Conservation (phyloP, 208 protist genomes). For the Leishmania mexicana region DNA sequence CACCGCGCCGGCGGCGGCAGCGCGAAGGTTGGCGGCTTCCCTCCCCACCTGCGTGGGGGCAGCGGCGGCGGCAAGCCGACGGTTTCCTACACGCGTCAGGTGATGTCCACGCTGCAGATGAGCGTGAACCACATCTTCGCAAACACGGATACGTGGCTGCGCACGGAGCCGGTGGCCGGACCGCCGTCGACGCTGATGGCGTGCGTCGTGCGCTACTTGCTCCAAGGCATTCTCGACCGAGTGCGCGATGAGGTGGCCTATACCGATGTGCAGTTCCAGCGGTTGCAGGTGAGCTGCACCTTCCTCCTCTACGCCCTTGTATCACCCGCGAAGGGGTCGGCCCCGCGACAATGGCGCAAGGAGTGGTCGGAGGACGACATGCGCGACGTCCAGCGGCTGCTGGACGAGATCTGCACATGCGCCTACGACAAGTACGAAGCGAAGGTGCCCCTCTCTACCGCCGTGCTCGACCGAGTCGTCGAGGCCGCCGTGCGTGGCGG, state of each 20-base stretch:
- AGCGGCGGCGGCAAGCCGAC: constrained; percentile 16
- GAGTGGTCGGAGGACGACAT: constrained; percentile 49
- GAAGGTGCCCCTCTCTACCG: constrained; percentile 60
- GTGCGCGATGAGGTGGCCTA: constrained; percentile 48
- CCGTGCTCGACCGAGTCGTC: constrained; percentile 63
- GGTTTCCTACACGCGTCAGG: constrained; percentile 54
- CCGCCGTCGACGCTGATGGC: constrained; percentile 40
- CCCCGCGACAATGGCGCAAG: constrained; percentile 50
- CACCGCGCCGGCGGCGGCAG: constrained; percentile 28
- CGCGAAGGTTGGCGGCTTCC: background rate
- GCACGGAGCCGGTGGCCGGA: constrained; percentile 45
- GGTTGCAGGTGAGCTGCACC: constrained; percentile 66
- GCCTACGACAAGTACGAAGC: constrained; percentile 78
- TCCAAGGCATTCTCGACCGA: constrained; percentile 71
- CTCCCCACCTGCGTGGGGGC: constrained; percentile 10
- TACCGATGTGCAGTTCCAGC: constrained; percentile 52
- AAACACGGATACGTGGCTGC: constrained; percentile 37
- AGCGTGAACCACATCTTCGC: constrained; percentile 79
- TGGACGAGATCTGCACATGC: constrained; percentile 74
- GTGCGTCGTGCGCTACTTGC: constrained; percentile 59
- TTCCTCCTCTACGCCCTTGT: constrained; percentile 69
- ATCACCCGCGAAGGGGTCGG: constrained; percentile 46
- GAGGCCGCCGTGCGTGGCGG: constrained; percentile 32
- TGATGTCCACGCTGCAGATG: constrained; percentile 57
- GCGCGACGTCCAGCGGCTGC: constrained; percentile 40